A percentile compares a stretch with the other conserved stretches of the same genome.
Evolutionary conservation across 2,329 filamentous ascomycete species (phyloP).

Genomic region (Penicillium sp.): DNA sequence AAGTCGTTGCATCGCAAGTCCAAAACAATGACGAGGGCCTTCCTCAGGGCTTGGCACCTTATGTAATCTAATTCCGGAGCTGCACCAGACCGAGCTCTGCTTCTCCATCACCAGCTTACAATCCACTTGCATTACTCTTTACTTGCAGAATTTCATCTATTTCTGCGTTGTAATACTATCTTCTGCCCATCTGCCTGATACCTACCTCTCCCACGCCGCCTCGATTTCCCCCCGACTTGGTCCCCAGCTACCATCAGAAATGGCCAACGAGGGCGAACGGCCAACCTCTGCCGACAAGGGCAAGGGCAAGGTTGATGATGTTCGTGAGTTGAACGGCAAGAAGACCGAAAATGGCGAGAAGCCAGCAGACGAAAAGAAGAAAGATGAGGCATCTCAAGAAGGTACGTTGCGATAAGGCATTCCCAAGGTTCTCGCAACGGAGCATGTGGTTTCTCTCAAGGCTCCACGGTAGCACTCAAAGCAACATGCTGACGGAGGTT

Average conservation of each 20-base stretch:
- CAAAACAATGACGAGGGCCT: conserved; percentile 23
- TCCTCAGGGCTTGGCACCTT: conserved; percentile 17
- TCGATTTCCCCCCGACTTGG: conserved; percentile 20
- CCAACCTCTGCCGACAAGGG: conserved; percentile 85
- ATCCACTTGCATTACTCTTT: conserved; percentile 20
- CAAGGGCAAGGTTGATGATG: conserved; percentile 82
- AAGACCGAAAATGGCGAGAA: conserved; percentile 65
- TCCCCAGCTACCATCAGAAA: conserved; percentile 48
- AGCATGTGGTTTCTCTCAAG: conserved; percentile 12
- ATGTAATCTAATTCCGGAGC: conserved; percentile 21
- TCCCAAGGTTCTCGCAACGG: conserved; percentile 1
- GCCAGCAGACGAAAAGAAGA: conserved; percentile 66
- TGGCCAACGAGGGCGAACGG: conserved; percentile 93
- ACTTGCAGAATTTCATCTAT: conserved; percentile 18
- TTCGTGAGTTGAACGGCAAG: conserved; percentile 59
- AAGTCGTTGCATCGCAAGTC: conserved; percentile 2
- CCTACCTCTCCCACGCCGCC: conserved; percentile 4
- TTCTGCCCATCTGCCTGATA: conserved; percentile 1
- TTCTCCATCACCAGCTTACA: conserved; percentile 27
- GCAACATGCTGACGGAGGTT: conserved; percentile 21
- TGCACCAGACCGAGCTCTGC: conserved; percentile 27
- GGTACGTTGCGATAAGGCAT: conserved; percentile 43
- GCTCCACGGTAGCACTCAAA: conserved; percentile 26
- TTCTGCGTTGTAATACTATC: conserved; percentile 11
- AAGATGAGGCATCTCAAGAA: conserved; percentile 66